phyloP scores from a whole-genome alignment of 306 rosid genomes.

The Gillenia trifoliata region DNA sequence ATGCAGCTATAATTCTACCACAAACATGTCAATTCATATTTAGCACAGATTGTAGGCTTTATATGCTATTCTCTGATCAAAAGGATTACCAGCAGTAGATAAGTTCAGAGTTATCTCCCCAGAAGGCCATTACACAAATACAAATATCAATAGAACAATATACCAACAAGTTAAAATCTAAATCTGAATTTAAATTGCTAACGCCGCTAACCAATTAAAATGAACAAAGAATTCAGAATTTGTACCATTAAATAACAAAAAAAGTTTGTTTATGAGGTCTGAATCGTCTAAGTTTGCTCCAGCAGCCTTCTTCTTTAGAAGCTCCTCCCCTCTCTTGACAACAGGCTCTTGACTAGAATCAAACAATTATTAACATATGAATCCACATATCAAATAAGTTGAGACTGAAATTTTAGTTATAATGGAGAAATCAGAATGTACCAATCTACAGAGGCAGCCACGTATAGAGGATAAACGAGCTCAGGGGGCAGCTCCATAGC shows the following conservation, averaged over 20 bases:
- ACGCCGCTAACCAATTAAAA: neutral
- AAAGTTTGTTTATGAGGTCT: conserved; percentile 64
- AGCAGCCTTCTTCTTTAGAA: conserved; percentile 85
- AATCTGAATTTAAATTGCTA: neutral
- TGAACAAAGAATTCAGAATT: conserved; percentile 11
- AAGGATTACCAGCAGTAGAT: too few species aligned
- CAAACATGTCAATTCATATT: neutral
- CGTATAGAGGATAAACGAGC: conserved; percentile 77
- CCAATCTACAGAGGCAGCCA: conserved; percentile 79
- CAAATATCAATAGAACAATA: neutral
- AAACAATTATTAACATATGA: conserved; percentile 32
- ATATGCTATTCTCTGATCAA: too few species aligned
- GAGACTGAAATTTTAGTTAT: conserved; percentile 3
- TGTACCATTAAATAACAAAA: conserved; percentile 81
- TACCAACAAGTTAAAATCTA: neutral
- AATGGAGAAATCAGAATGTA: conserved; percentile 33
- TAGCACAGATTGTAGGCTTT: neutral
- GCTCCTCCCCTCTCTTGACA: conserved; percentile 92
- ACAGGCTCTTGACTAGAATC: conserved; percentile 83
- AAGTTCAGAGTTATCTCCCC: neutral
- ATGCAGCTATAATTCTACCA: neutral
- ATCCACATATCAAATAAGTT: conserved; percentile 18
- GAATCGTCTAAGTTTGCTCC: conserved; percentile 77
- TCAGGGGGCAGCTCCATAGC: conserved; percentile 76
- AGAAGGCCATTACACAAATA: neutral